Evolutionary conservation across 2,329 filamentous ascomycete genomes (phyloP).

Genomic region (Diplocarpon rosae): DNA sequence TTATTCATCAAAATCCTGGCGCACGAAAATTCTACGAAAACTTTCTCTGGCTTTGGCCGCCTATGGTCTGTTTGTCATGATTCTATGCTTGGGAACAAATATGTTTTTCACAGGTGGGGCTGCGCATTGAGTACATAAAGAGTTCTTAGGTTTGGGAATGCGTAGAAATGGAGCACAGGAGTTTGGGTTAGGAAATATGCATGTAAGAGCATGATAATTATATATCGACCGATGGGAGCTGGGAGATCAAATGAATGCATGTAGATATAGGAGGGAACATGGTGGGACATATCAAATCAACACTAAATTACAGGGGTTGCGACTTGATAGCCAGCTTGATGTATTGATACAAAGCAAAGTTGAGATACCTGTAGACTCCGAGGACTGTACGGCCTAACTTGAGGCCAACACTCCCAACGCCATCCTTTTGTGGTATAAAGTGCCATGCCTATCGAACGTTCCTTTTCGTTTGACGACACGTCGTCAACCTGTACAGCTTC

Average conservation of each 20-base stretch:
- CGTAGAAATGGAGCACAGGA: conserved; percentile 1
- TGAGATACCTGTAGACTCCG: no score
- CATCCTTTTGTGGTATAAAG: neutral
- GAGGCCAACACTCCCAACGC: neutral
- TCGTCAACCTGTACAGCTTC: neutral
- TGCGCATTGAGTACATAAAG: conserved; percentile 38
- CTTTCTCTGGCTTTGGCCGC: conserved; percentile 64
- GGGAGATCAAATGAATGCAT: no score
- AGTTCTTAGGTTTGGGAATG: neutral
- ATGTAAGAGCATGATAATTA: neutral
- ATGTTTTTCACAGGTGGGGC: conserved; percentile 56
- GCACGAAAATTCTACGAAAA: conserved; percentile 54
- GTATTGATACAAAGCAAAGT: no score
- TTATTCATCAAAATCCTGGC: conserved; percentile 25
- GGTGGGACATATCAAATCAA: no score
- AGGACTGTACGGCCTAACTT: no score
- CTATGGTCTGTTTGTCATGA: conserved; percentile 83
- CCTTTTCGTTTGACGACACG: neutral
- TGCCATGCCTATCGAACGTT: neutral
- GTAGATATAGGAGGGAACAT: no score
- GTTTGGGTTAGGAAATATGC: conserved; percentile 5
- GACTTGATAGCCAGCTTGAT: no score
- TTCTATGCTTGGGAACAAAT: conserved; percentile 77
- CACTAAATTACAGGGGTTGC: no score
- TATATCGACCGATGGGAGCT: neutral